Conservation (phyloP, 1,284 basidiomycete genomes). For the Sphaerobolus stellatus region DNA sequence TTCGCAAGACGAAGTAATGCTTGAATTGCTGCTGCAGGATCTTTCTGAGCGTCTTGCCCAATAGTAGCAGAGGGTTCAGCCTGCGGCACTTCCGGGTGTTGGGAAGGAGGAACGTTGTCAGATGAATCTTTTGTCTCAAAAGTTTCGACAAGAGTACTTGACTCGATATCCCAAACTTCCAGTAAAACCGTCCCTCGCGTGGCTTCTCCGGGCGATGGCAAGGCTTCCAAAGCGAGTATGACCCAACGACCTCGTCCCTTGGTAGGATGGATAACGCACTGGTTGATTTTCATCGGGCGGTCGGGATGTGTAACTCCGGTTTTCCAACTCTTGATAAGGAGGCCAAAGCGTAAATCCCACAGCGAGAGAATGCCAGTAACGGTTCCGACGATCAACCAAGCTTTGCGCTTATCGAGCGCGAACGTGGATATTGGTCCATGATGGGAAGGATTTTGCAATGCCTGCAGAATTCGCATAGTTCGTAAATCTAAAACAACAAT, state of each 20-base stretch:
- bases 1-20: constrained; percentile 41
- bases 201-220: constrained; percentile 12
- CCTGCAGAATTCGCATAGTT: constrained; percentile 76
- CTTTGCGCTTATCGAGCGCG: constrained; percentile 77
- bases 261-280: constrained; percentile 79
- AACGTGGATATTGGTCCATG: constrained; percentile 84
- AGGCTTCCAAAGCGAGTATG: constrained; percentile 72
- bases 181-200: constrained; percentile 39
- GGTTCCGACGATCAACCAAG: constrained; percentile 90
- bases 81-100: constrained; percentile 29
- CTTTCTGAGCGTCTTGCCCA: constrained; percentile 50
- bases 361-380: constrained; percentile 79
- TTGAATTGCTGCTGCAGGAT: constrained; percentile 67
- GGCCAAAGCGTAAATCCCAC: constrained; percentile 93
- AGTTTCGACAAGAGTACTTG: constrained; percentile 63
- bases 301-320: constrained; percentile 57
- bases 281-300: constrained; percentile 56
- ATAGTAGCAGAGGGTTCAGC: constrained; percentile 47
- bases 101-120: not conserved
- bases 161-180: constrained; percentile 83
- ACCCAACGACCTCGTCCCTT: constrained; percentile 89
- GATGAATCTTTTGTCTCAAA: constrained; percentile 48
- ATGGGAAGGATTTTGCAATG: constrained; percentile 82
- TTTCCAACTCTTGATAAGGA: constrained; percentile 87
- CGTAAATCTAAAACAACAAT: constrained; percentile 84